Percentiles rank a stretch among this genome's conserved stretches.
Evolutionary conservation across 306 rosid species (phyloP).

Genomic region (Arachis stenosperma): DNA sequence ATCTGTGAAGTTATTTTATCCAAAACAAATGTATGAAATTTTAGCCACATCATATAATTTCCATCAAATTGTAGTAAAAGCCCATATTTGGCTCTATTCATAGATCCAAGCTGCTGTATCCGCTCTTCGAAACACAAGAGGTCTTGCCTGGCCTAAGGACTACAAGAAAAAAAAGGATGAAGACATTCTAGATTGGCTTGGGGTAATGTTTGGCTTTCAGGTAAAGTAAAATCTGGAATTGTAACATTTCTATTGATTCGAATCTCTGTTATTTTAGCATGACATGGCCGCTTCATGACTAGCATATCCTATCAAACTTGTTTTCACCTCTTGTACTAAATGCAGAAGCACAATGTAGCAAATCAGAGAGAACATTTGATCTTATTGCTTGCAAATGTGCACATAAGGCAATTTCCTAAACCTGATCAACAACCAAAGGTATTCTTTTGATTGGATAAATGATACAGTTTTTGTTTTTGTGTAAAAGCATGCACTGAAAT

Average conservation of each 20-base stretch:
- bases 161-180: slow-evolving; percentile 83
- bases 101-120: slow-evolving; percentile 94
- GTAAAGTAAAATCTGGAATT: slow-evolving; percentile 44
- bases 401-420: slow-evolving; percentile 90
- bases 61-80: slow-evolving; percentile 15
- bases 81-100: slow-evolving; percentile 24
- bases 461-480: neutral
- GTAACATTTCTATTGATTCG: slow-evolving; percentile 10
- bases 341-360: slow-evolving; percentile 88
- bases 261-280: neutral
- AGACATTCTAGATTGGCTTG: slow-evolving; percentile 98
- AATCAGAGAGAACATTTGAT: slow-evolving; percentile 98
- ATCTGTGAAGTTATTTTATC: neutral
- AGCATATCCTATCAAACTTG: slow-evolving; percentile 21
- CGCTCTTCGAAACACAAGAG: slow-evolving; percentile 94
- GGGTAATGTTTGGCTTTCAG: slow-evolving; percentile 98
- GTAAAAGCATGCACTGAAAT: neutral
- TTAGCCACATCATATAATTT: slow-evolving; percentile 5
- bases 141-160: slow-evolving; percentile 93
- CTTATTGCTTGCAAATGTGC: slow-evolving; percentile 93
- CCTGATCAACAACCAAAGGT: slow-evolving; percentile 99
- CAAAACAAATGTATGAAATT: neutral
- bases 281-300: neutral
- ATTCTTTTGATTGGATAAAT: slow-evolving; percentile 33
- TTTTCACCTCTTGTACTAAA: slow-evolving; percentile 28